These are phyloP conservation scores for Galeopsis tetrahit DNA, from an alignment of 257 asterid species.

Conservation along the genomic window DNA sequence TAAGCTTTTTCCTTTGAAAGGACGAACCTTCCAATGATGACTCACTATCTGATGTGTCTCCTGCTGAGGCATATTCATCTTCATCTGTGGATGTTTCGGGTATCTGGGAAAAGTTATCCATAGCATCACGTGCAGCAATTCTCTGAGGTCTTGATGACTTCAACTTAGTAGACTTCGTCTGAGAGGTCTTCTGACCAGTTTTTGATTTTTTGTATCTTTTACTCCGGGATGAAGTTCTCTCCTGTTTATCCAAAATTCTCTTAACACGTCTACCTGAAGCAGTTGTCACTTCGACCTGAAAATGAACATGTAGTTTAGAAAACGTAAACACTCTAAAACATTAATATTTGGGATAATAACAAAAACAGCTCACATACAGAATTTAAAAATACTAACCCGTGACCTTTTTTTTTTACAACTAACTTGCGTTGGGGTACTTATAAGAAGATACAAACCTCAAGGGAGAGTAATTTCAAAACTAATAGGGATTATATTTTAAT, in stretches of 20 bases:
- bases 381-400: neutral
- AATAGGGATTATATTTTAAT: neutral
- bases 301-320: constrained; percentile 40
- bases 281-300: constrained; percentile 62
- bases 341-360: constrained; percentile 14
- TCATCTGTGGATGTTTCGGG: constrained; percentile 71
- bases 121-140: constrained; percentile 71
- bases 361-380: neutral
- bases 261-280: constrained; percentile 64
- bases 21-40: constrained; percentile 53
- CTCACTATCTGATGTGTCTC: constrained; percentile 67
- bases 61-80: constrained; percentile 55
- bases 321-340: constrained; percentile 33
- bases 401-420: neutral
- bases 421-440: neutral
- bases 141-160: constrained; percentile 79
- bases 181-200: constrained; percentile 49
- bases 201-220: constrained; percentile 59
- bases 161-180: constrained; percentile 52
- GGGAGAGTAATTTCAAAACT: constrained; percentile 1
- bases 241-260: constrained; percentile 59
- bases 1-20: constrained; percentile 42
- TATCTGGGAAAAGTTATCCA: constrained; percentile 53
- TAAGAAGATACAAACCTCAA: neutral
- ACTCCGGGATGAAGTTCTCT: constrained; percentile 63